Evolutionary conservation across 2,329 filamentous ascomycete species (phyloP), one percentile per base, ranked within the genome.

Genomic region (Mollisiaceae sp.): DNA sequence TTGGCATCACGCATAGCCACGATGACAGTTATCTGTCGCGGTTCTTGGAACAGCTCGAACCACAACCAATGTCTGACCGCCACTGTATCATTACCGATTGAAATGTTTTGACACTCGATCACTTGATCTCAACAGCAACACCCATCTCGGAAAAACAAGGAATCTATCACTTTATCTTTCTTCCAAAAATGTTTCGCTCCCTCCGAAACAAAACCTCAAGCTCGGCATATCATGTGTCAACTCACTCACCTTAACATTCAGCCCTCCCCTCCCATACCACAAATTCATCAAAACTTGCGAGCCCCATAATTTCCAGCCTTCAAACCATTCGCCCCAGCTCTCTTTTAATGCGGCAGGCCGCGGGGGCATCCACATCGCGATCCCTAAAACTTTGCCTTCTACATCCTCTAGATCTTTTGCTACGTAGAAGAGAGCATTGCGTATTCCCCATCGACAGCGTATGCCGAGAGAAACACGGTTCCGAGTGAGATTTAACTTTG

Each of bases 281-380:
- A 90, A 73, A 71, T 92, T 92, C 83, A 89, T 91, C 14, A 82
- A 78, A 15, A 90, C 79, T 72, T 93, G 90, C 54, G 84, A 82
- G 62, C 87, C 76, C 79, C 87, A 92, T 15, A 93, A 79, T n/a
- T 82, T 79, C 87, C 89, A 92, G 63, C 79, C 79, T 63, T 89
- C 86, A 1, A 85, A 74, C 83, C 87, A 91, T 58, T 86, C 82
- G 27, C 79, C 77, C 89, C 89, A 92, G 6, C 82, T 84, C 54
- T 83, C 78, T 18, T 82, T 80, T 56, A 82, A 74, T 4, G 76
- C 78, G 0, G 80, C 75, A 0, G 79, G 78, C 15, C 81, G 81
- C 0, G 90, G 90, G 0, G 83, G 83, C 61, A 91, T 79, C 90
- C 90, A 93, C 85, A 91, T 91, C 64, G 89, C 86, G 27, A 91